Conservation (phyloP, 2,329 filamentous ascomycete genomes). For the Arthrobotrys pseudoclavata region DNA sequence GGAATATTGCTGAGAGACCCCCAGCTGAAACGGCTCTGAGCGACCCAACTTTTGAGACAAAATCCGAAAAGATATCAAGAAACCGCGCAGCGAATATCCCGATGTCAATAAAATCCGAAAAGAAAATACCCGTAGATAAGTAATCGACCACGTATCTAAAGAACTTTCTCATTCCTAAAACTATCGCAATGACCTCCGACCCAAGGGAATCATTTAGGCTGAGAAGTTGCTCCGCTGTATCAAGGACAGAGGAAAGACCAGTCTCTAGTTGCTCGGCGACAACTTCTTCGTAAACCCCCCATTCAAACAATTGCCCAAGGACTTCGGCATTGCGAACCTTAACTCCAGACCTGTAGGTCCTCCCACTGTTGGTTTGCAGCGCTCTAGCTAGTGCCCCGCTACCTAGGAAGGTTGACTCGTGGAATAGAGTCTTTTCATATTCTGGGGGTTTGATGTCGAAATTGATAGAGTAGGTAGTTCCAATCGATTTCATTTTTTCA, state of each 20-base stretch:
- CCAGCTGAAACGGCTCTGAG: not conserved
- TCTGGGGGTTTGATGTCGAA: conserved; percentile 61
- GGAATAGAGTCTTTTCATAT: conserved; percentile 59
- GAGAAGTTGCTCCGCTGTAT: conserved; percentile 38
- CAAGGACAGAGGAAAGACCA: conserved; percentile 51
- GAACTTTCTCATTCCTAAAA: conserved; percentile 34
- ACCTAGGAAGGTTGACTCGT: conserved; percentile 62
- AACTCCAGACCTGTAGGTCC: not conserved
- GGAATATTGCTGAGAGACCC: conserved; percentile 3
- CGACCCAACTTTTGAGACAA: conserved; percentile 24
- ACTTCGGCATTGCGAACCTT: not conserved
- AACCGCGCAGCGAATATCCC: conserved; percentile 61
- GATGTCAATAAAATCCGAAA: conserved; percentile 63
- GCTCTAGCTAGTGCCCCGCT: conserved; percentile 58
- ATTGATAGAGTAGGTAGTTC: conserved; percentile 61
- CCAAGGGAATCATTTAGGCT: not conserved
- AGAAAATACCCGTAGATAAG: conserved; percentile 60
- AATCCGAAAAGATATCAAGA: conserved; percentile 41
- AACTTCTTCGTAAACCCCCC: conserved; percentile 63
- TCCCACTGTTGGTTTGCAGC: conserved; percentile 57
- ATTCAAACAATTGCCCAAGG: conserved; percentile 53
- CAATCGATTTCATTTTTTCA: conserved; percentile 48
- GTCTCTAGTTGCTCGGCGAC: conserved; percentile 61
- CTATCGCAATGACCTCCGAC: not conserved
- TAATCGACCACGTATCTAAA: conserved; percentile 59